phyloP scores from a whole-genome alignment of 2,329 filamentous ascomycete genomes.

The Fusarium tuaranense region DNA sequence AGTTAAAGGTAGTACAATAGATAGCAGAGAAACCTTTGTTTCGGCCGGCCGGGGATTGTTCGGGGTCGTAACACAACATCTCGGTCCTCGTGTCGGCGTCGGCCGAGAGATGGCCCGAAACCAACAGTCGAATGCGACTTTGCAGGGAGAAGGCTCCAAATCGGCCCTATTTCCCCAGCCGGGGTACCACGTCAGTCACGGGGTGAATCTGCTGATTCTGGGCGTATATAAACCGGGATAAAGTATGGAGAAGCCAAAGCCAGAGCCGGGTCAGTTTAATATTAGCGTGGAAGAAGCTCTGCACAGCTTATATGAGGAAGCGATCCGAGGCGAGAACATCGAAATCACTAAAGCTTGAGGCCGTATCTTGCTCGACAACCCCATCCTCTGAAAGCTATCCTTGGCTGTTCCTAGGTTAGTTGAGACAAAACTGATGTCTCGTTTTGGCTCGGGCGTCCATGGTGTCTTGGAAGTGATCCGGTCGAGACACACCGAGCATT shows the following conservation, averaged over 20 bases:
- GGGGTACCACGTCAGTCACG: background rate
- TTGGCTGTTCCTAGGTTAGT: too few species aligned
- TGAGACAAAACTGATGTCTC: too few species aligned
- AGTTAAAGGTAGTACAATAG: background rate
- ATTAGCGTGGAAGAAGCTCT: background rate
- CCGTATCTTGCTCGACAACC: too few species aligned
- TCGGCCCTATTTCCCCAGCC: background rate
- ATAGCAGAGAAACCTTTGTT: background rate
- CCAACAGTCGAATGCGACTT: background rate
- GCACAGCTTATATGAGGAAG: background rate
- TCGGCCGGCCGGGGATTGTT: background rate
- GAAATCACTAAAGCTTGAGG: background rate
- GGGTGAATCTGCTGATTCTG: background rate
- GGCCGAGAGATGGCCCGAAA: background rate
- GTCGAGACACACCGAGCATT: too few species aligned
- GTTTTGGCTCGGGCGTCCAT: too few species aligned
- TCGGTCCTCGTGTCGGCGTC: background rate
- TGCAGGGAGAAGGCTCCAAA: background rate
- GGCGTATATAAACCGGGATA: background rate
- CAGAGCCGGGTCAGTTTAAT: background rate
- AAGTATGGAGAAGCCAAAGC: background rate
- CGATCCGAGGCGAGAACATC: background rate
- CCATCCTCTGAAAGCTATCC: too few species aligned
- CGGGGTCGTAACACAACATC: background rate
- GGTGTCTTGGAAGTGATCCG: too few species aligned